Conservation (phyloP, 2,329 filamentous ascomycete genomes). For the Leptodontidium sp. region DNA sequence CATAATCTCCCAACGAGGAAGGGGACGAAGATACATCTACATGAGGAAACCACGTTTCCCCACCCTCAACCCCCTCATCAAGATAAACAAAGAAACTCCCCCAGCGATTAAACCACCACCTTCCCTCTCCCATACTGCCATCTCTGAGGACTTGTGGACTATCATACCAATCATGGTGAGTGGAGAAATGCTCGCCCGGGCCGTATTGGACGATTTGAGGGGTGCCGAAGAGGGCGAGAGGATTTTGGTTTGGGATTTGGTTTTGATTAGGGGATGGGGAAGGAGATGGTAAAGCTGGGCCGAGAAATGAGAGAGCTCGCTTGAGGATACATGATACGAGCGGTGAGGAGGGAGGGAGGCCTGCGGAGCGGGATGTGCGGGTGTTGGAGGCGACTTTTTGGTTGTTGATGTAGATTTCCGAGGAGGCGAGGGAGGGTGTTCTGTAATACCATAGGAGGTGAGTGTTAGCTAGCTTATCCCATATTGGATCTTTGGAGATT, state of each 20-base stretch:
- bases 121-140: not conserved
- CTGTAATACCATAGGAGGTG: not conserved
- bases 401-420: slow-evolving; percentile 23
- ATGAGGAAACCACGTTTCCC: slow-evolving; percentile 36
- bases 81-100: slow-evolving; percentile 35
- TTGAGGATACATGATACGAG: slow-evolving; percentile 28
- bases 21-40: slow-evolving; percentile 2
- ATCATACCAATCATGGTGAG: slow-evolving; percentile 34
- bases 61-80: slow-evolving; percentile 25
- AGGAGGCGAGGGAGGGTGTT: slow-evolving; percentile 23
- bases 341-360: slow-evolving; percentile 21
- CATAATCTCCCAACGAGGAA: not conserved
- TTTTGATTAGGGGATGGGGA: slow-evolving; percentile 15
- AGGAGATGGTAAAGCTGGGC: not conserved
- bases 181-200: slow-evolving; percentile 28
- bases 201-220: slow-evolving; percentile 35
- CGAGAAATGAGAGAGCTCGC: slow-evolving; percentile 28
- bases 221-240: slow-evolving; percentile 24
- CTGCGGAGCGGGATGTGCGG: slow-evolving; percentile 27
- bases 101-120: slow-evolving; percentile 28
- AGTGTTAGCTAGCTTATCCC: not conserved
- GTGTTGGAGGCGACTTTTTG: slow-evolving; percentile 16
- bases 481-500: not conserved
- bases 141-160: slow-evolving; percentile 21
- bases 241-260: not conserved